Conservation (phyloP, 495 filamentous ascomycete genomes). For the Aspergillus heteromorphus region DNA sequence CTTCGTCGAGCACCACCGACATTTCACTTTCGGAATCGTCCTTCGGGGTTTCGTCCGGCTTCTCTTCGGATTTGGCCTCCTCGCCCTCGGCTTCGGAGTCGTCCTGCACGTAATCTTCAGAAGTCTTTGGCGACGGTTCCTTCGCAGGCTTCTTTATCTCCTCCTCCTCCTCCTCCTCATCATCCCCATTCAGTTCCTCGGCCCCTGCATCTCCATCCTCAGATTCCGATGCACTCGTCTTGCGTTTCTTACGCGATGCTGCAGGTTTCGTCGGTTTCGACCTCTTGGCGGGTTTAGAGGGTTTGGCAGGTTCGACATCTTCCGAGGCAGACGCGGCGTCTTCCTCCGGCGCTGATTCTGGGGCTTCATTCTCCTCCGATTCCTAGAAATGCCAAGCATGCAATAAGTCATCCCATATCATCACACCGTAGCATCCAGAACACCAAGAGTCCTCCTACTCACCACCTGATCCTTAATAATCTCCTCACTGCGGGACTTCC, state of each 20-base stretch:
- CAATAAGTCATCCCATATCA: neutral
- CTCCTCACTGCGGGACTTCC: conserved; percentile 76
- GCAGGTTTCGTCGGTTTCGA: conserved; percentile 15
- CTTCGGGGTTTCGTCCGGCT: conserved; percentile 16
- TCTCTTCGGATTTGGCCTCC: conserved; percentile 22
- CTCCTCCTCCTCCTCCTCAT: conserved; percentile 26
- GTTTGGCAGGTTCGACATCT: conserved; percentile 24
- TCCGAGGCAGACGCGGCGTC: conserved; percentile 15
- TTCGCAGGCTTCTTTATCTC: conserved; percentile 22
- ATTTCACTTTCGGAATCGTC: conserved; percentile 72
- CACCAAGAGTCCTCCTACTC: conserved; percentile 22
- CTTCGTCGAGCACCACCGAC: conserved; percentile 70
- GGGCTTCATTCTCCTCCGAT: conserved; percentile 24
- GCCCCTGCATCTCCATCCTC: conserved; percentile 20
- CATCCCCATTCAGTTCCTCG: conserved; percentile 22
- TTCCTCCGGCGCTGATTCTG: conserved; percentile 9
- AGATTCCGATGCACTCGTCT: conserved; percentile 26
- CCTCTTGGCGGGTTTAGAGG: conserved; percentile 28
- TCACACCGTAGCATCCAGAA: neutral
- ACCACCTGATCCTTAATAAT: conserved; percentile 70
- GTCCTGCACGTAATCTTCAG: conserved; percentile 15
- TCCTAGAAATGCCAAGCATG: conserved; percentile 10
- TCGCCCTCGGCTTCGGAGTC: conserved; percentile 23
- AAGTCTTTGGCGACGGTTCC: conserved; percentile 22
- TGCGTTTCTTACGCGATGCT: conserved; percentile 33